phyloP scores from a whole-genome alignment of 163 green algal genomes.

The Scenedesmus sp. region DNA sequence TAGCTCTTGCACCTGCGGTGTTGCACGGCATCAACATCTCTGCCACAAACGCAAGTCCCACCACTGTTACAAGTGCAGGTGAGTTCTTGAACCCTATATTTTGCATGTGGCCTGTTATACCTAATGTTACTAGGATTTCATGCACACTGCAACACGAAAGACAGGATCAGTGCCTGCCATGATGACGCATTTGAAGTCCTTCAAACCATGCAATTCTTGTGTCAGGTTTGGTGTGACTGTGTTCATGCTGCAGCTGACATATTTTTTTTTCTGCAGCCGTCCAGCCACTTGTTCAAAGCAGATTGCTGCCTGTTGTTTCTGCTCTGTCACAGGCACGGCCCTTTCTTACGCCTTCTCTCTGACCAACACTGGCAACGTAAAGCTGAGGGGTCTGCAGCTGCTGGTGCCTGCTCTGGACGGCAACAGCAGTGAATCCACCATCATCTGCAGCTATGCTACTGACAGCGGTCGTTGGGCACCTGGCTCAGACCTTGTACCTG shows the following conservation, averaged over 20 bases:
- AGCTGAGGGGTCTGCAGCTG: background rate
- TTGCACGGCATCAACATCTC: background rate
- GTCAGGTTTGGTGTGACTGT: too few relatives aligned
- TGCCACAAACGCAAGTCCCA: background rate
- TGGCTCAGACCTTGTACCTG: background rate
- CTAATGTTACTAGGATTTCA: too few relatives aligned
- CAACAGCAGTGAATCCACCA: background rate
- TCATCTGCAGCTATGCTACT: background rate
- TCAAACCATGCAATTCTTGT: too few relatives aligned
- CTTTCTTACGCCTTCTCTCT: background rate
- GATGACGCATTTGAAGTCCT: too few relatives aligned
- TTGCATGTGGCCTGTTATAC: too few relatives aligned
- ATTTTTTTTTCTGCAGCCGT: too few relatives aligned
- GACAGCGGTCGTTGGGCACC: background rate
- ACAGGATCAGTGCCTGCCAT: too few relatives aligned
- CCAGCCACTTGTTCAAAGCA: too few relatives aligned
- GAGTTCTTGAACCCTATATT: background rate
- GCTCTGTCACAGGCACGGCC: background rate
- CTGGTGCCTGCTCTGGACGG: background rate
- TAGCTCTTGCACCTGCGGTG: background rate
- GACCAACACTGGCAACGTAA: slow-evolving; percentile 13
- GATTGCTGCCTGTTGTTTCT: too few relatives aligned
- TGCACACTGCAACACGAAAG: too few relatives aligned
- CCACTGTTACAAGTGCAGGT: background rate
- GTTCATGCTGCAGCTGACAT: too few relatives aligned